Base-by-base conservation (phyloP, 768 basidiomycete genomes). In the Lactarius psammicola region DNA sequence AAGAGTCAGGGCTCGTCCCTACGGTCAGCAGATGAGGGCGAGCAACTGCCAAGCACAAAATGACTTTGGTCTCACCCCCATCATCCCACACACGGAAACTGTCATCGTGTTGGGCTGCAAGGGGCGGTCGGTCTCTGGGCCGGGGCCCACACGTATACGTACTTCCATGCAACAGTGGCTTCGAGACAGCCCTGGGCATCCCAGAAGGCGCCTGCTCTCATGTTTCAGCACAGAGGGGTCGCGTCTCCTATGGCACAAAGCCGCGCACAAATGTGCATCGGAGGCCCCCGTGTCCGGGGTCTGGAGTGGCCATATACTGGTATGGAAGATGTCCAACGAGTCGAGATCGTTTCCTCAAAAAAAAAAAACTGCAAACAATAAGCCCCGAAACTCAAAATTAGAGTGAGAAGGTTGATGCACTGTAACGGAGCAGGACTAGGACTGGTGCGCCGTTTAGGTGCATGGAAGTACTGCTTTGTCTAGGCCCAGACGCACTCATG, bases 1-100 rank as follows among this genome's bases (percentile, higher is more conserved):
- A 80, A 71, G 26, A 79, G 63, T 80, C 79, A 83, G 0, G 78
- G 77, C 56, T 82, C 76, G 2, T 70, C 75, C 17, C 80, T 74
- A 20, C 82, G 74, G 40, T 78, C 76, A 68, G 82, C 82, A 34
- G 75, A 74, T 26, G 75, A 72, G 64, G 78, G 60, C 34, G 83
- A 64, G 4, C 82, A 81, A 0, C 82, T 82, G 2, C 20, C 18
- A 10, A 51, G 33, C n/a, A 38, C 26, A 8, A 36, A 31, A 36
- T 56, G 53, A 44, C 26, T 15, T 38, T 38, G 36, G 36, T 10
- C 2, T 46, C 33, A 23, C 20, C 26, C 3, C 46, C 55, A 31
- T 10, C 23, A 36, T 31, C 31, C 55, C 60, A 38, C 36, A 31
- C 4, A 30, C 6, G 46, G 56, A 28, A 40, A 53, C 36, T 30